Evolutionary conservation across 805 yeast genomes (phyloP), one percentile per base, ranked within the genome.

Genomic region (Scheffersomyces lignosus): DNA sequence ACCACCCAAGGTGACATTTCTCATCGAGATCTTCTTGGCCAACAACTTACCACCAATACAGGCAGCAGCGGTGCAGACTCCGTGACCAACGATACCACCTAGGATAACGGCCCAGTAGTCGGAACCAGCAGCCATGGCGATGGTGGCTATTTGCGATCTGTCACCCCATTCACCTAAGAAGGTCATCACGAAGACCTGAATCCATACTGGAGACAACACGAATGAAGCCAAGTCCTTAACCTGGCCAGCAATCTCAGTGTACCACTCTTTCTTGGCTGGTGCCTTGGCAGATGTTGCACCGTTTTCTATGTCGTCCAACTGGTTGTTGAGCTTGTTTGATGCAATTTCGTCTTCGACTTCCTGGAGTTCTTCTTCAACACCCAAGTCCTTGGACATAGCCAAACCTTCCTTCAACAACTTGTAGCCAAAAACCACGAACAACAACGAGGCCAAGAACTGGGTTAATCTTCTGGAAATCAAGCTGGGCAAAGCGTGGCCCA

Each of bases 111-210:
- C 73, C 90, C 93, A 82, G 65, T 88, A 93, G 60, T 89, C 85
- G 29, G 88, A 81, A 27, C 96, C 96, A 1, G 99, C 96, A 36
- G 98, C 97, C 95, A 93, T 85, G 27, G 98, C 98, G 52, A 93
- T 89, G 23, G 97, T 93, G 29, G 97, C 96, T 38, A 93, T 88
- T 67, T 93, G 99, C 9, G 97, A 89, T 54, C 99, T 81, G 63
- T 93, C 99, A 34, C 99, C 99, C 95, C 98, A 89, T 67, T 93
- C 99, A 43, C 97, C 99, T 33, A 93, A 68, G 60, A 93, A 93
- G 4, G 96, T 87, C 98, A 93, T 91, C 36, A 80, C 80, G 56
- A 93, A 93, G 4, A 91, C 91, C 69, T 91, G 96, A 47, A 89
- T 83, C 90, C 96, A 93, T 7, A 81, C 66, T 3, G 99, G 98